Conservation (phyloP, 148 eudicot species). For the Mesembryanthemum crystallinum region DNA sequence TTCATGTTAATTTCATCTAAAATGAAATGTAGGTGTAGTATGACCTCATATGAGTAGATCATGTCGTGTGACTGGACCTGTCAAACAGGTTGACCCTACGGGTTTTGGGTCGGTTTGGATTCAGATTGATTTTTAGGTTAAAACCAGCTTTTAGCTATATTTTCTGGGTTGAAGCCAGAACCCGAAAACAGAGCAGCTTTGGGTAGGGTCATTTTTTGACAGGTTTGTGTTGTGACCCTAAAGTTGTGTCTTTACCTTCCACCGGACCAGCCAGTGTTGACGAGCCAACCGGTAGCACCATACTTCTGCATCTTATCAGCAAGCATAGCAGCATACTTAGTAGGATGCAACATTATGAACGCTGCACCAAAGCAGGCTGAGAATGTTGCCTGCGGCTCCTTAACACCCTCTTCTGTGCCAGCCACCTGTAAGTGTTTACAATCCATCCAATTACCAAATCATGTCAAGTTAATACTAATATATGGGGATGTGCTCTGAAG, state of each 20-base stretch:
- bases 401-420: constrained; percentile 73
- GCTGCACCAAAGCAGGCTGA: constrained; percentile 91
- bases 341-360: constrained; percentile 81
- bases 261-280: constrained; percentile 84
- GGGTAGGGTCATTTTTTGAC: too few relatives aligned
- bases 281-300: constrained; percentile 81
- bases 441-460: not conserved
- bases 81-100: too few relatives aligned
- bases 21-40: too few relatives aligned
- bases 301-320: constrained; percentile 75
- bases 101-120: too few relatives aligned
- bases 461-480: not conserved
- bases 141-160: too few relatives aligned
- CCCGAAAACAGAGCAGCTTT: too few relatives aligned
- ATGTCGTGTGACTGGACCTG: too few relatives aligned
- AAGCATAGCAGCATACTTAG: constrained; percentile 76
- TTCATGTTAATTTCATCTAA: too few relatives aligned
- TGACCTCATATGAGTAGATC: too few relatives aligned
- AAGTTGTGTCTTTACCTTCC: constrained; percentile 48
- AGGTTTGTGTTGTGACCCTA: not conserved
- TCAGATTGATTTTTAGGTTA: too few relatives aligned
- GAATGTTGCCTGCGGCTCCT: constrained; percentile 77
- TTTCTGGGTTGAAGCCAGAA: too few relatives aligned
- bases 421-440: constrained; percentile 44
- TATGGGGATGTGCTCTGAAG: not conserved